Conservation (phyloP, 352 stramenopile species). For the Pythium rishiriense region DNA sequence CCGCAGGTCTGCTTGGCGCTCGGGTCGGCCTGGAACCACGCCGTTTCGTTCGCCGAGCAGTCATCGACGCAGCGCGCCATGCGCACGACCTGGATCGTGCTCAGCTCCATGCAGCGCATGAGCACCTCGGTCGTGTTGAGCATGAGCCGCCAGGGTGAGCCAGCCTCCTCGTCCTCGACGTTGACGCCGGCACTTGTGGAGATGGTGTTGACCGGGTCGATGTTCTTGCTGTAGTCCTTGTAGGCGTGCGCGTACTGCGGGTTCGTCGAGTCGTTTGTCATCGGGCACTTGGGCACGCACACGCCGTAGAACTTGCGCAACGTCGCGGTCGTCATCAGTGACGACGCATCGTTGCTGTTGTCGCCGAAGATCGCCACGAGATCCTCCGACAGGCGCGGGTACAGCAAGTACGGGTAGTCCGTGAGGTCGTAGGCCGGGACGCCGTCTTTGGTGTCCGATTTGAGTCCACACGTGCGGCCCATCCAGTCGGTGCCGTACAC, state of each 20-base stretch:
- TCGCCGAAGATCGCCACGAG: conserved; percentile 33
- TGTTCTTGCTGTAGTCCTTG: conserved; percentile 44
- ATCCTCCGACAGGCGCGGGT: conserved; percentile 66
- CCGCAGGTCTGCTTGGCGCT: conserved; percentile 42
- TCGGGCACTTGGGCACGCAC: conserved; percentile 49
- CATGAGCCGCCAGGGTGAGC: conserved; percentile 60
- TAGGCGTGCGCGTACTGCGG: conserved; percentile 65
- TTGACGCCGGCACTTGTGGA: conserved; percentile 22
- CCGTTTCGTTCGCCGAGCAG: conserved; percentile 45
- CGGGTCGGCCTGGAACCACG: conserved; percentile 31
- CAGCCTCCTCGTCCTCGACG: conserved; percentile 53
- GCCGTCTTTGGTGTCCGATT: conserved; percentile 40
- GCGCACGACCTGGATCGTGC: conserved; percentile 43
- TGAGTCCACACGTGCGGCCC: conserved; percentile 61
- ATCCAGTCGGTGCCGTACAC: conserved; percentile 79
- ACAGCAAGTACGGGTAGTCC: conserved; percentile 67
- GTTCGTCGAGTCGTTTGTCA: conserved; percentile 36
- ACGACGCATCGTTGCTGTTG: conserved; percentile 19
- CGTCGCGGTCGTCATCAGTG: conserved; percentile 24
- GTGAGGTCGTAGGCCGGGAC: conserved; percentile 67
- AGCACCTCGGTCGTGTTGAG: conserved; percentile 67
- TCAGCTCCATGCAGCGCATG: conserved; percentile 72
- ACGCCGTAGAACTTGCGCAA: conserved; percentile 52
- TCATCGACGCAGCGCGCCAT: conserved; percentile 63
- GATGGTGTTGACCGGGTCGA: conserved; percentile 40